Conservation (phyloP, 2,329 filamentous ascomycete genomes). For the Xylaria sp. region DNA sequence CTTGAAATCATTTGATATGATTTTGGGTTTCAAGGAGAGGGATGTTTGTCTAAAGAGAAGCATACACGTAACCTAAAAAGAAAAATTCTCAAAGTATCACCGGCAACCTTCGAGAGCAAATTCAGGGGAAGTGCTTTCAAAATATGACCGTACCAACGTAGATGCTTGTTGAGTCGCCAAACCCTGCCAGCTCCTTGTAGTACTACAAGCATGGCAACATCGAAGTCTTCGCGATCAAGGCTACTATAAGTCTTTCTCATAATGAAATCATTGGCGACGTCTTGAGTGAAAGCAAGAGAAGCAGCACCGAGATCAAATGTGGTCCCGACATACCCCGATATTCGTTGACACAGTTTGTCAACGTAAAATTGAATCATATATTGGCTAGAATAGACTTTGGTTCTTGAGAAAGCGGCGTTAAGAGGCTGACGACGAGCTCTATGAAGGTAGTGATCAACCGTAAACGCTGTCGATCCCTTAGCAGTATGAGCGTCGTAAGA, state of each 20-base stretch:
- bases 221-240: constrained; percentile 20
- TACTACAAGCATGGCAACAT: constrained; percentile 9
- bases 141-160: constrained; percentile 25
- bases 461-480: constrained; percentile 12
- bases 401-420: constrained; percentile 1
- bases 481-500: constrained; percentile 28
- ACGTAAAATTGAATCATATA: constrained; percentile 10
- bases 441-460: constrained; percentile 21
- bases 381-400: constrained; percentile 5
- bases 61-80: constrained; percentile 9
- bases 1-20: background rate
- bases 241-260: constrained; percentile 17
- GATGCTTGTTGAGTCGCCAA: constrained; percentile 19
- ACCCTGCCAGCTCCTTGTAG: constrained; percentile 7
- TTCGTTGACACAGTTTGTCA: constrained; percentile 10
- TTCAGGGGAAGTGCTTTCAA: constrained; percentile 3
- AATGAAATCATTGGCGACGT: constrained; percentile 21
- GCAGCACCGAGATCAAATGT: constrained; percentile 24
- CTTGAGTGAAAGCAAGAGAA: constrained; percentile 26
- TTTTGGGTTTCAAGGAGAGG: background rate
- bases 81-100: constrained; percentile 3
- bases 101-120: background rate
- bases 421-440: constrained; percentile 17
- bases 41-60: background rate
- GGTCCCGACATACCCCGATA: background rate